Base-by-base conservation (phyloP, 2,329 filamentous ascomycete species). In the Epichloe coenophiala region DNA sequence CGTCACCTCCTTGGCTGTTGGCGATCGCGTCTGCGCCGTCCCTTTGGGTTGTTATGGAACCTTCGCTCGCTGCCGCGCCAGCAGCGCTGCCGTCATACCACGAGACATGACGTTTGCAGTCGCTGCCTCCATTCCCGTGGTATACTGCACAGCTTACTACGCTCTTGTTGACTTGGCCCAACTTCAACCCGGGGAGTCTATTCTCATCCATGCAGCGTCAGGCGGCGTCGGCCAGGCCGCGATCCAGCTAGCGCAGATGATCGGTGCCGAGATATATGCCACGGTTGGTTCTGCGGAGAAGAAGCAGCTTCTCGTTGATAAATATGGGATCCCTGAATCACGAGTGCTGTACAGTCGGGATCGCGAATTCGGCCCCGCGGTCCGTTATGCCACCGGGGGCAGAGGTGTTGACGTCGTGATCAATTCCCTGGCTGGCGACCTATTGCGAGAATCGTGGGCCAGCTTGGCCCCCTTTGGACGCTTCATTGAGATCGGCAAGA, bases 351-450 rank as follows among this genome's bases (percentile, higher is more conserved):
- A 58, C 46, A 60, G 55, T 37, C 52, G 60, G 35, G 57, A 61
- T 35, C 39, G 53, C 4, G 54, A 53, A 15, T 65, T 65, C 23
- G 55, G 1, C 45, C 51, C 2, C 46, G 52, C 27, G 6, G 55
- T n/a, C 38, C 51, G 31, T 48, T 57, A 21, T 27, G 56, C 55
- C 2, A 70, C 67, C 0, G 51, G 53, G 1, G 76, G 75, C 12
- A 64, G 58, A 3, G 86, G 86, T 11, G 83, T 83, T 1, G 85
- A 90, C 64, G 80, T 81, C 0, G 83, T 85, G 13, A 81, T 90
- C 58, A 68, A 74, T 57, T 72, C 68, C 68, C 37, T 48, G 13
- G 46, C 38, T 9, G 46, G 46, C 21, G 46, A 41, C 15, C 57
- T 63, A 1, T 56, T 73, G 3, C 62, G 63, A 2, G 67, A 69